A percentile compares a stretch with the other conserved stretches of the same genome.
These are phyloP conservation scores for Luffa aegyptiaca DNA, from an alignment of 306 rosid genomes.

Conservation along the genomic window DNA sequence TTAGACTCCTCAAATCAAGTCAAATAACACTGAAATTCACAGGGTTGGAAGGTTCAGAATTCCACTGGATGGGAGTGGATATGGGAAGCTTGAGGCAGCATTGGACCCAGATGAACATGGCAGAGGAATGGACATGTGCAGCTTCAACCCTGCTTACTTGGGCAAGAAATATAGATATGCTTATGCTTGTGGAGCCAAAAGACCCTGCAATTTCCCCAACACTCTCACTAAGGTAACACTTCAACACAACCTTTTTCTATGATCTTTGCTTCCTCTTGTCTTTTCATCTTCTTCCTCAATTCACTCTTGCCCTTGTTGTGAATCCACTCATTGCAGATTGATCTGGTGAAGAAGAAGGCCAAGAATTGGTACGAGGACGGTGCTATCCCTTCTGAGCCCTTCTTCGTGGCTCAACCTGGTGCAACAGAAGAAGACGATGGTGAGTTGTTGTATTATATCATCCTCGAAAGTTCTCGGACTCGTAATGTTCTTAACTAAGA, in stretches of 20 bases:
- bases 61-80: constrained; percentile 66
- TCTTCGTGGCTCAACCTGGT: constrained; percentile 81
- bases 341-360: constrained; percentile 50
- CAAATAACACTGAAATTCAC: background rate
- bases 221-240: constrained; percentile 67
- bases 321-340: constrained; percentile 34
- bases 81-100: constrained; percentile 70
- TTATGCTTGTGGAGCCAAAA: constrained; percentile 89
- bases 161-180: constrained; percentile 81
- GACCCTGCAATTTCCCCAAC: constrained; percentile 97
- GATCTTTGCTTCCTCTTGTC: background rate
- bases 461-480: background rate
- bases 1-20: background rate
- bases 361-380: constrained; percentile 82
- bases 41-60: constrained; percentile 88
- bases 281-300: background rate
- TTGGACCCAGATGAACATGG: constrained; percentile 88
- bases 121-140: constrained; percentile 91
- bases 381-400: constrained; percentile 80
- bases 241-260: background rate
- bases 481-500: background rate
- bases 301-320: background rate
- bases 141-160: constrained; percentile 60
- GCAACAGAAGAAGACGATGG: constrained; percentile 94
- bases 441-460: constrained; percentile 12